Base-by-base conservation (phyloP, 257 asterid genomes). In the Solanum lycopersicoides region DNA sequence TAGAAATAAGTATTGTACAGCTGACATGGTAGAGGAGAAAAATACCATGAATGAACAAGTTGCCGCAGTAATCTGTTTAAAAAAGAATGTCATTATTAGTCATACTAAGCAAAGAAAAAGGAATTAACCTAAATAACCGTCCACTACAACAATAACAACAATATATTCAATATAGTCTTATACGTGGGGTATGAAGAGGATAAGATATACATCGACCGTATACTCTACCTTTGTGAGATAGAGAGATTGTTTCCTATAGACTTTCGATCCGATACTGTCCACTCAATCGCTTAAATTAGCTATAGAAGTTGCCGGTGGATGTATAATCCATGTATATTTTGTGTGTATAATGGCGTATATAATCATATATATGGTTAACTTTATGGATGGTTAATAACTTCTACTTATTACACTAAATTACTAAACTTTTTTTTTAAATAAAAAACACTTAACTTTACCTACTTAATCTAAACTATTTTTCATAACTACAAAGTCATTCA, bases 1-100 rank as follows among this genome's bases (percentile, higher is more conserved):
- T 82, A 95, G 87, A 50, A 96, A 56, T 28, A 96, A 50, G 89
- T 95, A 96, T 65, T 96, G 98, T 47, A 91, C 84, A 20, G 98
- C 95, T 2, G 99, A 96, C 99, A 96, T 95, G 44, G 96, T 89
- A 41, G 99, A 96, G 74, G 98, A 94, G 98, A 96, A 95, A 82
- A 96, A 88, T 20, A 96, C 99, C 98, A 96, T 94, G 91, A 94
- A 94, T 2, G 98, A 96, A 88, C 98, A 94, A 5, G 99, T 94
- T 63, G 95, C 98, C 23, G 99, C 98, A 10, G 98, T 94, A 56
- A 94, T 94, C 99, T 96, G 90, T 7, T 44, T 23, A 14, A 56
- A 71, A 44, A 45, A 63, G 82, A 68, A 83, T 30, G 42, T 21
- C 28, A 25, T 35, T 42, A 63, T 69, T 9, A 30, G 3, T 53